Conservation (phyloP, 106 monocot genomes). For the Acorus gramineus region DNA sequence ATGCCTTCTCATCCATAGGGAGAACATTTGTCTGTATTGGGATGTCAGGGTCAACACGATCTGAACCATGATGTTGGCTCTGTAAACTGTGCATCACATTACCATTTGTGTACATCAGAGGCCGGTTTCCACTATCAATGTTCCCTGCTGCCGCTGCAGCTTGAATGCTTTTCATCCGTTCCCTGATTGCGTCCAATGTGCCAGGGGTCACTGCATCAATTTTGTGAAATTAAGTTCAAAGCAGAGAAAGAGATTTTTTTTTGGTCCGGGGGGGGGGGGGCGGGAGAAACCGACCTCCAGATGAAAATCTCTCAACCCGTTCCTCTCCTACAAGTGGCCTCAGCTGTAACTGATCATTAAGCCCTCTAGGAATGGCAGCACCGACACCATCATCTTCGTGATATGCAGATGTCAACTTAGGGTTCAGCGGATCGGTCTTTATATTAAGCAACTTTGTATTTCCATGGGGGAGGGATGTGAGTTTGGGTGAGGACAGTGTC, state of each 20-base stretch:
- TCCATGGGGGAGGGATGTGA: constrained; percentile 60
- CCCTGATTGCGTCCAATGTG: constrained; percentile 80
- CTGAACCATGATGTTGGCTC: constrained; percentile 7
- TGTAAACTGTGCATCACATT: constrained; percentile 23
- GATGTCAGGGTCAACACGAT: constrained; percentile 18
- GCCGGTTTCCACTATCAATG: constrained; percentile 33
- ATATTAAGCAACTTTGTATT: constrained; percentile 42
- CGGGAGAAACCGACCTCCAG: constrained; percentile 24
- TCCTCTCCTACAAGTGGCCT: constrained; percentile 36
- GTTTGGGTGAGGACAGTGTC: constrained; percentile 55
- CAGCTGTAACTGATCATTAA: constrained; percentile 15
- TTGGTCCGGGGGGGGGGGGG: not conserved
- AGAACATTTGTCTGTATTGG: constrained; percentile 27
- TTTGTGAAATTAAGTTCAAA: constrained; percentile 9
- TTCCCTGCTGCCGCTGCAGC: constrained; percentile 70
- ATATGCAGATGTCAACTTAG: constrained; percentile 21
- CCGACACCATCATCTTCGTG: constrained; percentile 27
- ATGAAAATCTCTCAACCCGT: constrained; percentile 38
- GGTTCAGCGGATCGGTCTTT: constrained; percentile 28
- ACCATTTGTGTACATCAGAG: constrained; percentile 38
- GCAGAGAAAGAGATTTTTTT: not conserved
- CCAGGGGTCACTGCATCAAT: constrained; percentile 52
- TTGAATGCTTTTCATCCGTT: constrained; percentile 95
- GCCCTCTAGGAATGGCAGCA: constrained; percentile 22
- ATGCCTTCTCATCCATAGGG: constrained; percentile 91